phyloP scores from a whole-genome alignment of 2,329 filamentous ascomycete species.

The Colletotrichum tropicicola region DNA sequence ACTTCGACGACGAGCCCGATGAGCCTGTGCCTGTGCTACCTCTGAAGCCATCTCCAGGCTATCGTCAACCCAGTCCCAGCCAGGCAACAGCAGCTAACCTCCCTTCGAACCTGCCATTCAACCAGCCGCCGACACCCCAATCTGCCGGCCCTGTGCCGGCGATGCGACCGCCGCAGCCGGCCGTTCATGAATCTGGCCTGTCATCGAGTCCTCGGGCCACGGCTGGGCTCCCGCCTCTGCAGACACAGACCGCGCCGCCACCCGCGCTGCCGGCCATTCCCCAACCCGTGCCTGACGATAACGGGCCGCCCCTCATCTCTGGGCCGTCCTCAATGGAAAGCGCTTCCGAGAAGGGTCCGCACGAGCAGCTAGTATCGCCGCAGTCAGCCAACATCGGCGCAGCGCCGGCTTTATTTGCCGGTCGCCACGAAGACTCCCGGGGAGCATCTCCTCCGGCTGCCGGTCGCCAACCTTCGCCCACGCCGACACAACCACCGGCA shows the following conservation, averaged over 20 bases:
- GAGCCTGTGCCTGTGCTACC: conserved; percentile 47
- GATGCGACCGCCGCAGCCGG: conserved; percentile 32
- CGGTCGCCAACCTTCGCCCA: conserved; percentile 6
- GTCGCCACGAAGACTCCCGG: conserved; percentile 20
- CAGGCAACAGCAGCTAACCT: conserved; percentile 38
- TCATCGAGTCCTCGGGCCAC: conserved; percentile 35
- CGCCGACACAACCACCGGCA: conserved; percentile 29
- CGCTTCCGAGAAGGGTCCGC: conserved; percentile 21
- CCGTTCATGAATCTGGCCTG: conserved; percentile 18
- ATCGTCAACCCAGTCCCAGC: conserved; percentile 43
- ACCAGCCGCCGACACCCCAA: conserved; percentile 31
- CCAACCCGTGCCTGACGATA: conserved; percentile 21
- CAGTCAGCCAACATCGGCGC: conserved; percentile 27
- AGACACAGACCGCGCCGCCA: conserved; percentile 39
- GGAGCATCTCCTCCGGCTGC: conserved; percentile 16
- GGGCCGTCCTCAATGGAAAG: conserved; percentile 21
- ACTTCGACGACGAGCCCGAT: conserved; percentile 62
- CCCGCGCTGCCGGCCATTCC: neutral
- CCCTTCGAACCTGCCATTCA: conserved; percentile 30
- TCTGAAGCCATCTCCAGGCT: conserved; percentile 25
- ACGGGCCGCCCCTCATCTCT: neutral
- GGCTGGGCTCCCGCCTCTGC: conserved; percentile 39
- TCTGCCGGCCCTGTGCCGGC: conserved; percentile 36
- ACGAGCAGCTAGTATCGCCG: conserved; percentile 34
- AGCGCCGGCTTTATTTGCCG: conserved; percentile 2